A percentile compares a stretch with the other conserved stretches of the same genome.
phyloP scores from a whole-genome alignment of 345 rosid genomes.

The Orychophragmus violaceus region DNA sequence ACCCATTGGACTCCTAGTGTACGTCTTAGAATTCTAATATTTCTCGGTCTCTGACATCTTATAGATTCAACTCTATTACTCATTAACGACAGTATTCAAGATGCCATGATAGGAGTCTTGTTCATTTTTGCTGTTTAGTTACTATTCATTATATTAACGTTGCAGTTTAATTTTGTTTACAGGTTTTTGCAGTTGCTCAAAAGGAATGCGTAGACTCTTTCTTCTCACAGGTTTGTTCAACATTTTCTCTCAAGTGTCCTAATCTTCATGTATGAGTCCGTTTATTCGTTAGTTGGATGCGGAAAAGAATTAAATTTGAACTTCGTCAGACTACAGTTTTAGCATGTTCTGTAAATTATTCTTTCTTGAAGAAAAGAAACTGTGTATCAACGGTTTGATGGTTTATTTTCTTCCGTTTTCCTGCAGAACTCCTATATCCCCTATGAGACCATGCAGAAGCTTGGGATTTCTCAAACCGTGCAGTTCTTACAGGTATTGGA shows the following conservation, averaged over 20 bases:
- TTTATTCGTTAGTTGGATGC: background rate
- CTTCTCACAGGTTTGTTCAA: slow-evolving; percentile 73
- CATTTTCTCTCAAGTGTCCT: background rate
- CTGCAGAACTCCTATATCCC: slow-evolving; percentile 77
- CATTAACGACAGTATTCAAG: background rate
- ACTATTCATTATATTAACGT: background rate
- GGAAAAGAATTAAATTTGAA: background rate
- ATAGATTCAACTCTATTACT: background rate
- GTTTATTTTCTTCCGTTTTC: slow-evolving; percentile 11
- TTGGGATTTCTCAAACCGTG: slow-evolving; percentile 83
- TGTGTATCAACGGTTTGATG: background rate
- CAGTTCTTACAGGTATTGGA: slow-evolving; percentile 83
- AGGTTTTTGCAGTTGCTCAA: slow-evolving; percentile 90
- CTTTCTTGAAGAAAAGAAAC: slow-evolving; percentile 4
- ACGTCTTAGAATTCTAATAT: slow-evolving; percentile 31
- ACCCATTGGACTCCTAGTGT: slow-evolving; percentile 95
- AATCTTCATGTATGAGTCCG: background rate
- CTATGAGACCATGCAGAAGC: slow-evolving; percentile 74
- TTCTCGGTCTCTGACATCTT: slow-evolving; percentile 3
- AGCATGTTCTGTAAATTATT: background rate
- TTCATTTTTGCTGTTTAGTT: slow-evolving; percentile 7
- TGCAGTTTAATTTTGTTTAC: slow-evolving; percentile 18
- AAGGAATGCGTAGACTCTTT: slow-evolving; percentile 87
- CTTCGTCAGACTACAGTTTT: background rate
- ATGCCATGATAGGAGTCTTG: slow-evolving; percentile 3